Percentiles rank a stretch among this genome's conserved stretches.
phyloP scores from a whole-genome alignment of 2,329 filamentous ascomycete genomes.

The Trichoderma asperellum region DNA sequence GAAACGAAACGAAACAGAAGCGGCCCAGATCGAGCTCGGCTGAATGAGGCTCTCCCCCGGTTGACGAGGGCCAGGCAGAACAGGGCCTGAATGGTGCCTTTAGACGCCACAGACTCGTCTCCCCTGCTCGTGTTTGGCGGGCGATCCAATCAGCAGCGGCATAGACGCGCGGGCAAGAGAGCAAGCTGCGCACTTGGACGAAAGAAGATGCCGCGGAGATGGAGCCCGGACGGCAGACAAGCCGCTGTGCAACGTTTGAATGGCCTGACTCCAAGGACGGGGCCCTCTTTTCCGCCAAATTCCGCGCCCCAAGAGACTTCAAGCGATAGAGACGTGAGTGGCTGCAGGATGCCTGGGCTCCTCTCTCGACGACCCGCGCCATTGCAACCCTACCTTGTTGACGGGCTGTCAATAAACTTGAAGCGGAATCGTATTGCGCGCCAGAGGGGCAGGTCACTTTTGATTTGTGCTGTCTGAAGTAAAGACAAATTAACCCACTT shows the following conservation, averaged over 20 bases:
- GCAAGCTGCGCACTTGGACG: not conserved
- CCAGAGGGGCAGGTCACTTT: not conserved
- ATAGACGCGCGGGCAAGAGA: conserved; percentile 20
- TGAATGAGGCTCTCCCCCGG: not conserved
- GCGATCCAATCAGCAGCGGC: conserved; percentile 17
- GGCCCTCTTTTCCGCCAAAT: not conserved
- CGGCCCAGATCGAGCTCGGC: conserved; percentile 1
- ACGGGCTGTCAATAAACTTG: not conserved
- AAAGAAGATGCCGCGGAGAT: conserved; percentile 15
- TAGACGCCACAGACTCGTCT: conserved; percentile 15
- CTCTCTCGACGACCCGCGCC: conserved; percentile 11
- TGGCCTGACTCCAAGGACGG: not conserved
- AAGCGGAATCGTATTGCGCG: not conserved
- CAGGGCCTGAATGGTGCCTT: not conserved
- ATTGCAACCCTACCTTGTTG: conserved; percentile 17
- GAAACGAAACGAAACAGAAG: not conserved
- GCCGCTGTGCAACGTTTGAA: not conserved
- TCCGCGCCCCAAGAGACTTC: not conserved
- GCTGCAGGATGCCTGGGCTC: not conserved
- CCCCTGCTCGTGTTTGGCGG: not conserved
- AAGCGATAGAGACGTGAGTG: not conserved
- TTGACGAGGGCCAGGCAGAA: not conserved
- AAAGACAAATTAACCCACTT: not conserved
- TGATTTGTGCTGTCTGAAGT: not conserved
- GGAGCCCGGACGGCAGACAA: not conserved